Conservation (phyloP, 73 alveolate species). For the Tetrahymena thermophila region DNA sequence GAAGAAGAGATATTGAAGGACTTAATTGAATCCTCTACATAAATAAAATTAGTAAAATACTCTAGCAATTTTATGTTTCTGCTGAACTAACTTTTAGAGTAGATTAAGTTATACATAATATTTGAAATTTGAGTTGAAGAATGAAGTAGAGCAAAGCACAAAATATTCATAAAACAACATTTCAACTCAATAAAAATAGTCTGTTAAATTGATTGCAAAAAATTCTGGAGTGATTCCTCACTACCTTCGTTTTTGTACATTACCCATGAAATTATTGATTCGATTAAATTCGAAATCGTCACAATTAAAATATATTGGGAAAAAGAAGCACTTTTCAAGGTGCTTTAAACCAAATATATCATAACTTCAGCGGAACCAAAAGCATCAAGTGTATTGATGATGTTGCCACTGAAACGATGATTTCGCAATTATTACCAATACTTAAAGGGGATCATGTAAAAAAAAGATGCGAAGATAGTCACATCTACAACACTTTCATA, state of each 20-base stretch:
- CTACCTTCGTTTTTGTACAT: constrained; percentile 1
- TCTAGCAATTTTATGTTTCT: background rate
- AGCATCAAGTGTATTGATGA: background rate
- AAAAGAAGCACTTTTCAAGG: background rate
- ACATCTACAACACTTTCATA: background rate
- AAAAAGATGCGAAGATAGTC: constrained; percentile 2
- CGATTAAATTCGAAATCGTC: background rate
- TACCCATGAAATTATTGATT: background rate
- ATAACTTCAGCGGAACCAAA: background rate
- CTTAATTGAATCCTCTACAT: background rate
- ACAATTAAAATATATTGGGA: background rate
- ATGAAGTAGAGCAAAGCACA: background rate
- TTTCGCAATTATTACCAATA: background rate
- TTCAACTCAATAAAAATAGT: background rate
- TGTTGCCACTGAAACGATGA: background rate
- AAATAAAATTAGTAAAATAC: background rate
- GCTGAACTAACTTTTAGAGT: background rate
- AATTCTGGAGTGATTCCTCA: background rate
- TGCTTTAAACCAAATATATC: background rate
- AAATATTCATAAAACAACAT: background rate
- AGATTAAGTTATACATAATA: background rate
- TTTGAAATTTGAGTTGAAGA: background rate
- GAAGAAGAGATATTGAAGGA: background rate
- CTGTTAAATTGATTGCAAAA: background rate
- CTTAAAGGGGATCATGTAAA: background rate